Evolutionary conservation across 192 early-diverging fungal genomes (phyloP).

Genomic region (Globomyces pollinis-pini): DNA sequence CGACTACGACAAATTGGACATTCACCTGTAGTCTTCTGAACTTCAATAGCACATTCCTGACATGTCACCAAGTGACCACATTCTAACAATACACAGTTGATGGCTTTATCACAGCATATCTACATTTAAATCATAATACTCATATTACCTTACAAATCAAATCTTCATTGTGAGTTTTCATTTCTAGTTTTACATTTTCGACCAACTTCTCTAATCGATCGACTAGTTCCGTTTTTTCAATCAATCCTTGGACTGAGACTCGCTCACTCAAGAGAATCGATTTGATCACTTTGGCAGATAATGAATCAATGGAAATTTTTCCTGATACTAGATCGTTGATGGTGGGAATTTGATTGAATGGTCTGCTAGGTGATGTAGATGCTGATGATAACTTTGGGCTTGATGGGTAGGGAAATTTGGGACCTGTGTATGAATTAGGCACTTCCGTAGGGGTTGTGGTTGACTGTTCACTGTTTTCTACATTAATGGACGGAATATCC

Average conservation of each 20-base stretch:
- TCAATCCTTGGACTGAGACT: slow-evolving; percentile 57
- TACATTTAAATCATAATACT: slow-evolving; percentile 14
- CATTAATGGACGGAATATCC: too few relatives aligned
- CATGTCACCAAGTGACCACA: slow-evolving; percentile 82
- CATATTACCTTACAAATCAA: slow-evolving; percentile 51
- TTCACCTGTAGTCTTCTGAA: not conserved
- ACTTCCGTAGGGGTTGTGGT: too few relatives aligned
- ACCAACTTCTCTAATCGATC: slow-evolving; percentile 55
- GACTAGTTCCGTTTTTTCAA: slow-evolving; percentile 73
- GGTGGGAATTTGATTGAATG: slow-evolving; percentile 11
- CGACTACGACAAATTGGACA: slow-evolving; percentile 8
- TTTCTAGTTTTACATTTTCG: slow-evolving; percentile 44
- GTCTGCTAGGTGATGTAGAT: not conserved
- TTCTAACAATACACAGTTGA: slow-evolving; percentile 78
- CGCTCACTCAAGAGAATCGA: slow-evolving; percentile 50
- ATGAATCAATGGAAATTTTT: slow-evolving; percentile 39
- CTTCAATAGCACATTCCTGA: slow-evolving; percentile 12
- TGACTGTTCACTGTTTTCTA: too few relatives aligned
- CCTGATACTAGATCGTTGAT: slow-evolving; percentile 20
- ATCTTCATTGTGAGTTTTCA: slow-evolving; percentile 48
- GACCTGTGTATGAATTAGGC: too few relatives aligned
- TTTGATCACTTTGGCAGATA: slow-evolving; percentile 66
- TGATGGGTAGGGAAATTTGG: not conserved
- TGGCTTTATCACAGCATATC: slow-evolving; percentile 70
- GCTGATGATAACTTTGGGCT: not conserved